A percentile compares a stretch with the other conserved stretches of the same genome.
Conservation (phyloP, 805 yeast species). For the Suhomyces pyralidae region DNA sequence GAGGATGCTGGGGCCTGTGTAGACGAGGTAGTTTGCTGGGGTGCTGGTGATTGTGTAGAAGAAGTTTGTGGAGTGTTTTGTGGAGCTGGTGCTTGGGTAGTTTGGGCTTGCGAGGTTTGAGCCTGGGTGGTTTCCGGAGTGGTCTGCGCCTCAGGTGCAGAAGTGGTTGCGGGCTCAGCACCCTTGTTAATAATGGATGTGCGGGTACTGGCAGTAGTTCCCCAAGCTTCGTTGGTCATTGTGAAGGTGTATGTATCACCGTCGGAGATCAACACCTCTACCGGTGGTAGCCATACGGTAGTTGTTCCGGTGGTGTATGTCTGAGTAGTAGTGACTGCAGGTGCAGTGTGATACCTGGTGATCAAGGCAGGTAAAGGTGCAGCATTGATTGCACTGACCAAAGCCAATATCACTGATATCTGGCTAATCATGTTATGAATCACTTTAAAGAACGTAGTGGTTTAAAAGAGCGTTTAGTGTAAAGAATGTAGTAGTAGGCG, state of each 20-base stretch:
- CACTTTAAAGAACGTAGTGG: no score
- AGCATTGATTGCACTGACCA: conserved; percentile 21
- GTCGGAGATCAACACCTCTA: conserved; percentile 49
- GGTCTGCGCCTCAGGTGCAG: conserved; percentile 1
- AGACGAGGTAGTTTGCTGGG: conserved; percentile 12
- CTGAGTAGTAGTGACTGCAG: conserved; percentile 45
- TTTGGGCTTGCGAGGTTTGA: neutral
- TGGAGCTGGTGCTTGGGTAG: neutral
- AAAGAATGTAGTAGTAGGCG: no score
- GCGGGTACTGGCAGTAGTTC: conserved; percentile 33
- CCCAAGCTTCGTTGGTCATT: conserved; percentile 27
- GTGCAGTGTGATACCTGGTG: conserved; percentile 57
- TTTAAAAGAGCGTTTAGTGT: no score
- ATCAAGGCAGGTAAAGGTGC: conserved; percentile 41
- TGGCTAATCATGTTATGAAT: neutral
- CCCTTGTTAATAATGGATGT: conserved; percentile 23
- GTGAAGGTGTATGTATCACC: conserved; percentile 52
- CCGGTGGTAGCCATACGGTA: conserved; percentile 50
- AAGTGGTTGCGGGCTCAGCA: conserved; percentile 14
- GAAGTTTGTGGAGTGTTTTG: neutral
- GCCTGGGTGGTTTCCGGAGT: conserved; percentile 14
- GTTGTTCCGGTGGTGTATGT: conserved; percentile 46
- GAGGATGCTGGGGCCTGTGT: neutral
- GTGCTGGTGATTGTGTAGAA: conserved; percentile 16
- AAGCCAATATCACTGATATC: neutral